Evolutionary conservation across 2,329 filamentous ascomycete species (phyloP).

Genomic region (Botrytis pseudocinerea): DNA sequence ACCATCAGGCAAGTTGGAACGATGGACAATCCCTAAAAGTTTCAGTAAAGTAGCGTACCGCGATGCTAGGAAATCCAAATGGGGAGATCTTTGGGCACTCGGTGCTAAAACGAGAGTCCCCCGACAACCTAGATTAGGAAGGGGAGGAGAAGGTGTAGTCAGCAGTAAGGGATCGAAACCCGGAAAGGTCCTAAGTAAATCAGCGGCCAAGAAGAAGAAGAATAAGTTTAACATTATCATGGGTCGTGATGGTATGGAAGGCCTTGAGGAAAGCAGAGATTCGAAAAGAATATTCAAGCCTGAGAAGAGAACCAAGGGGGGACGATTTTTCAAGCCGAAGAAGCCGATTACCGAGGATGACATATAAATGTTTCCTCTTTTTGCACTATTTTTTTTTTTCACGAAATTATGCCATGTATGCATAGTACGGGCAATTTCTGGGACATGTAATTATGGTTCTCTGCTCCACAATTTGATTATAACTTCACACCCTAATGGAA

Average conservation of each 20-base stretch:
- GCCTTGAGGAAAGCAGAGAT: slow-evolving; percentile 35
- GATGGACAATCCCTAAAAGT: slow-evolving; percentile 87
- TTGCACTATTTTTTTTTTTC: background rate
- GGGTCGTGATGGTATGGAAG: slow-evolving; percentile 37
- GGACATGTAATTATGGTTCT: background rate
- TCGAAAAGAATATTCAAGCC: slow-evolving; percentile 30
- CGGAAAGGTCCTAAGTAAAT: slow-evolving; percentile 39
- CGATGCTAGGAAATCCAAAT: slow-evolving; percentile 84
- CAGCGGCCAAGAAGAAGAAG: slow-evolving; percentile 46
- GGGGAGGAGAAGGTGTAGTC: slow-evolving; percentile 33
- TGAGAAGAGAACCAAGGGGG: slow-evolving; percentile 42
- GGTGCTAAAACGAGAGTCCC: slow-evolving; percentile 82
- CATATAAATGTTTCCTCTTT: slow-evolving; percentile 24
- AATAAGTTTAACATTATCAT: slow-evolving; percentile 45
- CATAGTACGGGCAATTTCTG: background rate
- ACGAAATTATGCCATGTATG: slow-evolving; percentile 13
- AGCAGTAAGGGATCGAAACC: slow-evolving; percentile 41
- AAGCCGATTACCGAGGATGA: slow-evolving; percentile 40
- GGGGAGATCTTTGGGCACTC: slow-evolving; percentile 95
- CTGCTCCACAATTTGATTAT: slow-evolving; percentile 14
- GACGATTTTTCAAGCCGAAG: slow-evolving; percentile 42
- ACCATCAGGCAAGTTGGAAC: slow-evolving; percentile 78
- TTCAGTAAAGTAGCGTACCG: slow-evolving; percentile 82
- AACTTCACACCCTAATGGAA: background rate
- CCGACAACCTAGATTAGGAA: slow-evolving; percentile 62